phyloP scores from a whole-genome alignment of 306 rosid genomes.

The Quercus aquifolioides region DNA sequence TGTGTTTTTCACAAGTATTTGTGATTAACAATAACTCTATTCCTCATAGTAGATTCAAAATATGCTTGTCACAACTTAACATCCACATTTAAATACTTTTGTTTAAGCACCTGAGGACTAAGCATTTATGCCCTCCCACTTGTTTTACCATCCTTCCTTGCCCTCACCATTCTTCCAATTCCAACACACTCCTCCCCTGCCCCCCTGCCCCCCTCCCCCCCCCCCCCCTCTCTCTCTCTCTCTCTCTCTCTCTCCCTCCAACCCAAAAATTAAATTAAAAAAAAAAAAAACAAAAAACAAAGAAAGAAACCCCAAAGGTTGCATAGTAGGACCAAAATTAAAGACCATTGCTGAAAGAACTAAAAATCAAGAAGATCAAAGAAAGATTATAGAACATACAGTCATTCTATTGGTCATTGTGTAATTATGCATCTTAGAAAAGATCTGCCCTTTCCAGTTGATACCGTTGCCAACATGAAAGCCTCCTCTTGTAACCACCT shows the following conservation, averaged over 20 bases:
- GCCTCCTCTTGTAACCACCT: constrained; percentile 99
- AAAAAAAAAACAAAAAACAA: no score
- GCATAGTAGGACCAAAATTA: no score
- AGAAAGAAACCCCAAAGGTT: no score
- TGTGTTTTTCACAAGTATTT: not conserved
- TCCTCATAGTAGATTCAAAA: not conserved
- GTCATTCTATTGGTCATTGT: constrained; percentile 99
- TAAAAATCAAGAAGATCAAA: constrained; percentile 13
- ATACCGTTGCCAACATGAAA: constrained; percentile 99
- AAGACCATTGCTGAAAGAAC: no score
- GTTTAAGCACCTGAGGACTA: not conserved
- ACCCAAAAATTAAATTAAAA: no score
- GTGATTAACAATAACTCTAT: not conserved
- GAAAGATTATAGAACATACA: constrained; percentile 43
- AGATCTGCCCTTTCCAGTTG: constrained; percentile 99
- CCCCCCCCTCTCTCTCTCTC: no score
- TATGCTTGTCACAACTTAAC: not conserved
- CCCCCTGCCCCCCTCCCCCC: no score
- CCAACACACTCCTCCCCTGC: no score
- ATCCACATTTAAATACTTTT: not conserved
- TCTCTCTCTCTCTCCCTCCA: no score
- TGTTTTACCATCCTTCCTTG: not conserved
- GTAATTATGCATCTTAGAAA: constrained; percentile 98
- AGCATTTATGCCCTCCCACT: not conserved
- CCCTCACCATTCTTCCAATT: not conserved